Base-by-base conservation (phyloP, 768 basidiomycete genomes). In the Podaxis sp. region DNA sequence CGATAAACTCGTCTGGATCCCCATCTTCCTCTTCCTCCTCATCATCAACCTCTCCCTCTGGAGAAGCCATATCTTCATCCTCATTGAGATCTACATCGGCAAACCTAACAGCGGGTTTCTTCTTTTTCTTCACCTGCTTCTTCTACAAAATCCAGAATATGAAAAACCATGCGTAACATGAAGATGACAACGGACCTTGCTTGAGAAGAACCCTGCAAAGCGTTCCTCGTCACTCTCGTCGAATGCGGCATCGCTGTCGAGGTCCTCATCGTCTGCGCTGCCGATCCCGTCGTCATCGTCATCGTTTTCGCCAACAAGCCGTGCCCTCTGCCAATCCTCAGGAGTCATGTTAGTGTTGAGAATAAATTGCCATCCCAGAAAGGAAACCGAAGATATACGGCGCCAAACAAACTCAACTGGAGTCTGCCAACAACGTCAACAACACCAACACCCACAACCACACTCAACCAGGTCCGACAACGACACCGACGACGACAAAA, bases 241-340 rank as follows among this genome's bases (percentile, higher is more conserved):
- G 62, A 92, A 91, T 1, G 91, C 93, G 63, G 79, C 87, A 66
- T 95, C 93, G 63, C 87, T 89, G 62, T 92, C 90, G 48, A 94
- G 83, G 62, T 94, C 91, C 68, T 94, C 91, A 67, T 95, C 93
- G 63, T 95, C 90, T 0, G 75, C 85, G 62, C 82, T 84, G 36
- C 79, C 85, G 64, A 91, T 79, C 63, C 67, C 72, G 60, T 84
- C 79, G 60, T 84, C 79, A 48, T 78, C 76, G 35, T 85, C 85
- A 11, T 72, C 79, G 37, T 78, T 71, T 62, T 83, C 82, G 5
- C 79, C 82, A 53, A 85, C 75, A 50, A 90, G 67, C 63, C 82
- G 75, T 16, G 85, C 76, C 32, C 67, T 67, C 44, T 77, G 56
- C 55, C 73, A 74, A 56, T 76, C 70, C 63, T 61, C 59, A 10